Base-by-base conservation (phyloP, 108 stramenopile species). In the Skeletonema grethae region DNA sequence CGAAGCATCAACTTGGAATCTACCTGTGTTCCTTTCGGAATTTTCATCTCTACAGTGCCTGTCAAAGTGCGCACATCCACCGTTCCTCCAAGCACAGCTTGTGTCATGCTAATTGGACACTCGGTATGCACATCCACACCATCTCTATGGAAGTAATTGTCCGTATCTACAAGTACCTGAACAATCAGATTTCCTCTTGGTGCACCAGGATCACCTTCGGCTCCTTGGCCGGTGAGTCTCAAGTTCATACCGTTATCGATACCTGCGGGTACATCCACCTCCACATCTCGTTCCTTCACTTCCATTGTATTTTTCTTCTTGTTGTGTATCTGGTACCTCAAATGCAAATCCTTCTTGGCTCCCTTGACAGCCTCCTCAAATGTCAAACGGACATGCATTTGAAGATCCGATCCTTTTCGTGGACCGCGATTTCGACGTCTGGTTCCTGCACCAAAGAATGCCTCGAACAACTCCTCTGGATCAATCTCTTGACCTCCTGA, bases 201-300 rank as follows among this genome's bases (percentile, higher is more conserved):
- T 9, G 92, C 95, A 28, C 95, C 95, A 4, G 88, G 84, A 62
- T 95, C 94, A 12, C 97, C 97, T 69, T 93, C 95, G 5, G 91
- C 97, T 13, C 99, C 99, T 63, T 96, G 87, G 43, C 96, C 97
- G 2, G 70, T 45, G 20, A 97, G 56, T 7, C 96, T 86, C 57
- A 99, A 69, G 50, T 90, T 96, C 89, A 97, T 97, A 31, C 97
- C 99, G 64, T 73, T 82, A 69, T 97, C 95, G 61, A 99, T 96
- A 22, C 99, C 99, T 16, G 97, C 73, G 7, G 99, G 99, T 6
- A 96, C 84, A 16, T 92, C 84, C 1, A 98, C 94, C 7, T 72
- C 86, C 10, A 97, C 97, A 61, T 89, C 86, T 28, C 92, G 81
- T 48, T 90, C 93, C 74, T 94, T 87, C 61, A 90, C 75, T 67